Base-by-base conservation (phyloP, 1,284 basidiomycete genomes). In the Ganoderma sp. region DNA sequence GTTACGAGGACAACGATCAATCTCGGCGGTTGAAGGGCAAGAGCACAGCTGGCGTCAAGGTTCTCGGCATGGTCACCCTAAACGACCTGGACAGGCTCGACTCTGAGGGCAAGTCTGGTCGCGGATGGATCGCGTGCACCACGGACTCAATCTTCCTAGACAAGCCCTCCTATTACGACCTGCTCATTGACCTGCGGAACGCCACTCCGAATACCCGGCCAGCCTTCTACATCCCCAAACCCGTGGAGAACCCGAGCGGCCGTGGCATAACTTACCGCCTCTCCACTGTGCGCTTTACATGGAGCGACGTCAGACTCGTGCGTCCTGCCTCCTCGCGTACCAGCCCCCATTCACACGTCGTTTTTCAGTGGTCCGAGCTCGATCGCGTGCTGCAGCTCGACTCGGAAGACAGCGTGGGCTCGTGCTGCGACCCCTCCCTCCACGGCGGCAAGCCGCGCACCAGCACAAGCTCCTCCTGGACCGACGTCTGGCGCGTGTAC, bases 71-170 rank as follows among this genome's bases (percentile, higher is more conserved):
- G 86, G 85, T 94, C 45, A 93, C 91, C 0, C 81, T 94, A 0
- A 88, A 82, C 54, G 92, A 94, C 74, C 76, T 92, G 42, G 87
- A 88, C 69, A 84, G 85, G 68, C 77, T 94, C 61, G 80, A 84
- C 60, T 77, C 80, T 15, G 90, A 90, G 73, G 83, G 84, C 52
- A 79, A 81, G 71, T 82, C 79, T 1, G 90, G 90, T 0, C 81
- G 84, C 12, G 92, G 92, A 15, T 94, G 91, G 91, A 87, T 94
- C 65, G 92, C 92, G 41, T 94, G 92, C 76, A 94, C 93, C 10
- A 93, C 92, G 0, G 93, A 94, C 71, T 89, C 91, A 2, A 87
- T 94, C 22, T 93, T 92, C 79, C 81, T 93, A 34, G 92, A 94
- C 73, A 92, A 89, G 75, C 90, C 92, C 1, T 80, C 85, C 2